Evolutionary conservation across 2,329 filamentous ascomycete species (phyloP), one percentile per base, ranked within the genome.

Genomic region (Aspergillus transmontanensis): DNA sequence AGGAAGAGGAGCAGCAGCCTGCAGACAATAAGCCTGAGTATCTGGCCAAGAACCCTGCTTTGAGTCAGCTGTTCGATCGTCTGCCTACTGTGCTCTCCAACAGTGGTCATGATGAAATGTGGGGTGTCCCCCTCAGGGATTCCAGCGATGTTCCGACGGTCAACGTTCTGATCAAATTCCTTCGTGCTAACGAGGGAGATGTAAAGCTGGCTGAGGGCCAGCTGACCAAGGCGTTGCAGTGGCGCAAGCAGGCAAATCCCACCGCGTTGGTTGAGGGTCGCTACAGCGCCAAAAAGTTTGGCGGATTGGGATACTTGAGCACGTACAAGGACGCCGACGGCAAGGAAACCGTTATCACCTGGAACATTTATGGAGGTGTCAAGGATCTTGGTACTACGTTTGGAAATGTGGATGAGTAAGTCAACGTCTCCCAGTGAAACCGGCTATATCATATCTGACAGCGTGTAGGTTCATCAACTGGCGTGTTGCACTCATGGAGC

Each of bases 301-400:
- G 83, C 9, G 89, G 89, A 1, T 78, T 97, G 62, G 94, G 94
- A 45, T 97, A 91, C 75, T 86, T 97, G 57, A 92, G 92, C 1
- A 84, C 84, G n/a, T 88, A 95, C 69, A 80, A 84, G 59, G 82
- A 82, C 46, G 83, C 84, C 41, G 83, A 83, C 1, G 81, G 81
- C 30, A 84, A 83, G 57, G 75, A 80, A 60, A 76, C 87, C 71
- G 78, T 97, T 61, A 89, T 94, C 56, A 95, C 92, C 2, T 97
- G 94, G 90, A 97, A 97, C 77, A 89, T 97, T 73, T 97, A 98
- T 75, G 94, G 94, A 16, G 87, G 88, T 43, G 91, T 94, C 66
- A 95, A 95, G 84, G 86, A 92, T 70, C 88, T 93, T 65, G 87
- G 91, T 68, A 83, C 84, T 62, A 96, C 93, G 0, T 97, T 97